A percentile compares a stretch with the other conserved stretches of the same genome.
phyloP scores from a whole-genome alignment of 495 filamentous ascomycete species.

The Hamigera avellanea region DNA sequence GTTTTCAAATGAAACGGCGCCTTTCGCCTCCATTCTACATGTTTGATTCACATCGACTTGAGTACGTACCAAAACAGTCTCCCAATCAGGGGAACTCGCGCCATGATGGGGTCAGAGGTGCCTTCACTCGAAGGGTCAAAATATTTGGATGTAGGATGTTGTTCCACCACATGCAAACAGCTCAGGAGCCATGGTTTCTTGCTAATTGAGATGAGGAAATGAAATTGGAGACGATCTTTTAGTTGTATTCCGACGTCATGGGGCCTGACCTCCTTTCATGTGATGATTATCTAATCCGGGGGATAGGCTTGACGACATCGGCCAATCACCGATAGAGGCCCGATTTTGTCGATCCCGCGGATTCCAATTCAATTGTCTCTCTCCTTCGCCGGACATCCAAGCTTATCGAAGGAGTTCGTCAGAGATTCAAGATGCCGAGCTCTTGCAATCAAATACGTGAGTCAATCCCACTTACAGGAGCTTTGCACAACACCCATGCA shows the following conservation, averaged over 20 bases:
- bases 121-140: too few species aligned
- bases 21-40: too few species aligned
- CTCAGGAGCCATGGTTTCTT: too few species aligned
- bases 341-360: constrained; percentile 7
- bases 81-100: constrained; percentile 72
- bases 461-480: constrained; percentile 14
- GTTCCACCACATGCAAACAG: too few species aligned
- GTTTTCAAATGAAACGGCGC: too few species aligned
- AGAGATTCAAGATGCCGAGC: constrained; percentile 61
- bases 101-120: constrained; percentile 30
- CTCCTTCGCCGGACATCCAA: not conserved
- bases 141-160: too few species aligned
- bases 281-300: constrained; percentile 30
- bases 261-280: constrained; percentile 18
- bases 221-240: too few species aligned
- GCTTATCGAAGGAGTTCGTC: not conserved
- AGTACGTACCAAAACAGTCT: constrained; percentile 57
- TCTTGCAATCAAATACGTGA: constrained; percentile 94
- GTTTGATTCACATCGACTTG: too few species aligned
- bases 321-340: constrained; percentile 6
- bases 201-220: too few species aligned
- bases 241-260: constrained; percentile 24
- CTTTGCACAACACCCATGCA: not conserved
- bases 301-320: constrained; percentile 13
- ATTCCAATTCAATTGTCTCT: too few species aligned